Conservation (phyloP, 441 rosid genomes). For the Cnidoscolus chayamansa region DNA sequence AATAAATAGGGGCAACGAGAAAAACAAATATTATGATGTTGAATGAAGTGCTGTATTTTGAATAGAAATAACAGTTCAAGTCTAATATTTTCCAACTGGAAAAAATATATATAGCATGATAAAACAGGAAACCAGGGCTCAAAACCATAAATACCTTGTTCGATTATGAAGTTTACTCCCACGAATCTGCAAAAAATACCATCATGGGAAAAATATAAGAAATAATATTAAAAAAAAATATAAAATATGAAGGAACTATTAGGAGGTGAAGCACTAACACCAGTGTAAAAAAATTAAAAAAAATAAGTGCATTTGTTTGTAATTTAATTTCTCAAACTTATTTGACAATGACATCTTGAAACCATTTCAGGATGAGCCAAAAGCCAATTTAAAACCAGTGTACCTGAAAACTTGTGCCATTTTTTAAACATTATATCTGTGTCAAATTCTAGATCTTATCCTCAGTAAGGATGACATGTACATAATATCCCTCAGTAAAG, state of each 20-base stretch:
- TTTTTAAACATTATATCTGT: not conserved
- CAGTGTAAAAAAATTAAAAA: not conserved
- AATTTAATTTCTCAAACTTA: not conserved
- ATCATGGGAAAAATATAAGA: conserved; percentile 7
- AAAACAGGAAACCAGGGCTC: conserved; percentile 11
- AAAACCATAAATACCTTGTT: conserved; percentile 58
- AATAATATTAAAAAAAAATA: not conserved
- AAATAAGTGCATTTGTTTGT: not conserved
- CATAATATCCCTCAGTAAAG: not conserved
- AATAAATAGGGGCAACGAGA: not conserved
- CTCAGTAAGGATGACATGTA: not conserved
- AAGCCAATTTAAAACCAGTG: not conserved
- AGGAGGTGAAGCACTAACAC: not conserved
- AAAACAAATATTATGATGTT: not conserved
- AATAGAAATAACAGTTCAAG: not conserved
- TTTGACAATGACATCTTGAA: not conserved
- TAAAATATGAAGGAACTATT: not conserved
- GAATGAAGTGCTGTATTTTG: not conserved
- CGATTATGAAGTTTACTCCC: conserved; percentile 95
- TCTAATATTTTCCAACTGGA: not conserved
- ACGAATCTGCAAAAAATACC: conserved; percentile 58
- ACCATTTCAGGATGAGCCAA: not conserved
- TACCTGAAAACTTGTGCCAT: not conserved
- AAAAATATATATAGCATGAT: conserved; percentile 2
- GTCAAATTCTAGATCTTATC: not conserved